These are phyloP conservation scores for Pythium plurisporium DNA, from an alignment of 352 stramenopile genomes.

Conservation along the genomic window DNA sequence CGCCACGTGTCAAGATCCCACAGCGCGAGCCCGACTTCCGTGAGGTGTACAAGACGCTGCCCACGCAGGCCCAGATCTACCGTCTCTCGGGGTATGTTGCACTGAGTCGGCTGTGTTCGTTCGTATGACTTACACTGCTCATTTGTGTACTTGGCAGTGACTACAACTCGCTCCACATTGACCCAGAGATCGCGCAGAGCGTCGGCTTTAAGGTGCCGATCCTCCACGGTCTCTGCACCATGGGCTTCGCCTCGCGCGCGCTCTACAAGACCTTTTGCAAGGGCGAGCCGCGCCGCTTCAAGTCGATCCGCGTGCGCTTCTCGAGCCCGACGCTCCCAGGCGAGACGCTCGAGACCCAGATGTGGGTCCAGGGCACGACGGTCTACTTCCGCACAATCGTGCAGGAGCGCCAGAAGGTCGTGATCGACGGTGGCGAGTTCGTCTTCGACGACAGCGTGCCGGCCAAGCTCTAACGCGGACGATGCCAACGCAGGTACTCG, in stretches of 20 bases:
- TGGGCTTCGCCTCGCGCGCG: slow-evolving; percentile 80
- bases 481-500: no score
- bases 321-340: slow-evolving; percentile 83
- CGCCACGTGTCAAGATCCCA: slow-evolving; percentile 69
- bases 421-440: slow-evolving; percentile 81
- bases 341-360: slow-evolving; percentile 82
- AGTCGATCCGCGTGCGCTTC: slow-evolving; percentile 86
- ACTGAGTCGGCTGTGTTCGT: not conserved
- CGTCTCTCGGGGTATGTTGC: slow-evolving; percentile 81
- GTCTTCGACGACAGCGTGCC: slow-evolving; percentile 36
- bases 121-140: not conserved
- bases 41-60: slow-evolving; percentile 62
- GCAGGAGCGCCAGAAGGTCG: slow-evolving; percentile 68
- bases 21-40: slow-evolving; percentile 60
- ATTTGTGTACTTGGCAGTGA: slow-evolving; percentile 39
- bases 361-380: slow-evolving; percentile 59
- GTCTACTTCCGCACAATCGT: slow-evolving; percentile 74
- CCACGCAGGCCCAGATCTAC: slow-evolving; percentile 88
- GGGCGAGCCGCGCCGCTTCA: slow-evolving; percentile 66
- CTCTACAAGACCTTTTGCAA: slow-evolving; percentile 79
- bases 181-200: slow-evolving; percentile 76
- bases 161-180: slow-evolving; percentile 94
- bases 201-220: slow-evolving; percentile 85
- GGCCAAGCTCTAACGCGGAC: slow-evolving; percentile 19
- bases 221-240: slow-evolving; percentile 92